Evolutionary conservation across 2,329 filamentous ascomycete species (phyloP), one percentile per base, ranked within the genome.

Genomic region (Aspergillus sp.): DNA sequence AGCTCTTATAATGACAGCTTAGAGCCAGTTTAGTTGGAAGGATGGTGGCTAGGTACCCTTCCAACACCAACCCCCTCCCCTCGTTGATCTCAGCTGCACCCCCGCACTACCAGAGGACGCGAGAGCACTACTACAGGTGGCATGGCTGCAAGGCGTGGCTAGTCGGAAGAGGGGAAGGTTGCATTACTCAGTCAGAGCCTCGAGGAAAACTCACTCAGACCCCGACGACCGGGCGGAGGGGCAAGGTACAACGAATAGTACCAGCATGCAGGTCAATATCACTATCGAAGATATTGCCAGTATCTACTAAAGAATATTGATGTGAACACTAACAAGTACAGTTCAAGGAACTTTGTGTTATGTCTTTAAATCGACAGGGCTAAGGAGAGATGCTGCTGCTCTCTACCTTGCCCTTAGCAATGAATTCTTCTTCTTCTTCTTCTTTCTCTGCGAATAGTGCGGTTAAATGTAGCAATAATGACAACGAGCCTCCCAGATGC

Each of bases 401-500:
- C 25, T 32, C 39, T 32, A 8, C 53, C 41, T 15, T 30, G n/a
- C 27, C 39, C 25, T 25, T n/a, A 21, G 15, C 41, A 47, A 47
- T 44, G 23, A 44, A 55, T 47, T 55, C 19, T 23, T 36, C 32
- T 36, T 36, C 19, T 23, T 36, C 32, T 36, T 36, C 32, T 15
- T 13, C 11, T 5, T 36, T 17, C 39, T 32, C 27, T 21, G 27
- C 39, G 11, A 25, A 55, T 30, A 44, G 30, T 13, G 32, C 11
- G 32, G 32, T 47, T 36, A 6, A 21, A 54, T 51, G 47, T 52
- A 59, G 62, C 61, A 44, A 30, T 58, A 63, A 62, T 52, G 60
- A 65, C 65, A 69, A 68, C 68, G 57, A 69, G 56, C 73, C 73
- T 71, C 73, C 71, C 71, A 73, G 68, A 75, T 75, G 73, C 73